Evolutionary conservation across 257 asterid genomes (phyloP), one percentile per base, ranked within the genome.

Genomic region (Datura wrightii): DNA sequence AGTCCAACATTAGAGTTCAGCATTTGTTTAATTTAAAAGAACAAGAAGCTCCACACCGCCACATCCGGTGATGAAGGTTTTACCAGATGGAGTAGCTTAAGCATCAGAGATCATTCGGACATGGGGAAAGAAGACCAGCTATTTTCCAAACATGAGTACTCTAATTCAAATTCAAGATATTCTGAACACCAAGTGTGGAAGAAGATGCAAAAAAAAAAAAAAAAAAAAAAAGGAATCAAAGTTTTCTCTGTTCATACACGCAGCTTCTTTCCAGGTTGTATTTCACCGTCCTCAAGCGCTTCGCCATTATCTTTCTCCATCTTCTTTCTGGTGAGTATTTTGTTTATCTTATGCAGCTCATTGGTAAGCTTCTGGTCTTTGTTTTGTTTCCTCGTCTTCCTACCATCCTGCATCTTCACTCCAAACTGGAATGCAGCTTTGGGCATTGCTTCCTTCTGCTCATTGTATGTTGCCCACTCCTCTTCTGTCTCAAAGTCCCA

Each of bases 381-480:
- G 88, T 95, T 97, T 90, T 95, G 99, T 85, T 97, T 97, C 8
- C 99, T 88, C 0, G 99, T 97, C 92, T 97, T 97, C 79, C 99
- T 91, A 3, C 99, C 99, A 63, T 97, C 99, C 89, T 95, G 98
- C 99, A 97, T 97, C 89, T 97, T 97, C 87, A 95, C 98, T 36
- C 99, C 99, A 70, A 97, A 97, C 93, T 97, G 99, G 92, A 97
- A 97, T 84, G 99, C 99, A 86, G 98, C 98, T 92, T 97, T 97
- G 2, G 99, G 99, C 99, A 97, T 97, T 85, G 99, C 99, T 89
- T 97, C 99, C 91, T 97, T 97, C 90, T 97, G 97, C 92, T 97
- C 99, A 24, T 95, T 97, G 92, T 97, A 97, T 37, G 85, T 89
- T 10, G 98, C 98, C 99, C 99, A 97, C 89, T 97, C 99, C 87